Evolutionary conservation across 225 moss, liverwort and hornwort genomes (phyloP).

Genomic region (Takakia lepidozioides): DNA sequence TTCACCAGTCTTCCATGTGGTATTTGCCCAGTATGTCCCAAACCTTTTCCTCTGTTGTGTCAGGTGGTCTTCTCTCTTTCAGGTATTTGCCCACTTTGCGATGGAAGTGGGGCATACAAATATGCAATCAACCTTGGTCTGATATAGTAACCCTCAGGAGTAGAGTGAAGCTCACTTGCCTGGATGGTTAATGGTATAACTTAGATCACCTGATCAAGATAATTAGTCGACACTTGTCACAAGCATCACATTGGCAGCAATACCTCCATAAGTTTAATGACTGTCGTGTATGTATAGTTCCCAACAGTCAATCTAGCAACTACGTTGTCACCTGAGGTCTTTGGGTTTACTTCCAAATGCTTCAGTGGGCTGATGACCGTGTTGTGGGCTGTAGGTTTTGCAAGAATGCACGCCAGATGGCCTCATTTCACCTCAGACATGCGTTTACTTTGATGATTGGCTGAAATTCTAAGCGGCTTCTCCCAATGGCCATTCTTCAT

Average conservation of each 20-base stretch:
- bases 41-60: neutral
- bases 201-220: too few species aligned
- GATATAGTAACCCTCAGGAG: too few species aligned
- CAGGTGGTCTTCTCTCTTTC: neutral
- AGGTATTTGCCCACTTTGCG: too few species aligned
- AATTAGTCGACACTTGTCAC: neutral
- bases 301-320: too few species aligned
- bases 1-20: constrained; percentile 90
- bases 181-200: too few species aligned
- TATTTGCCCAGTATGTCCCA: constrained; percentile 62
- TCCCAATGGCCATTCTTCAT: too few species aligned
- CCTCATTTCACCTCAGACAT: constrained; percentile 82
- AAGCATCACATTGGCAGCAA: neutral
- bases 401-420: constrained; percentile 78
- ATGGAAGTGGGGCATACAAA: too few species aligned
- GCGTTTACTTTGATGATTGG: constrained; percentile 82
- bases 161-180: too few species aligned
- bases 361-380: neutral
- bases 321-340: too few species aligned
- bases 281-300: too few species aligned
- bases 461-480: constrained; percentile 50
- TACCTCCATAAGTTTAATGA: too few species aligned
- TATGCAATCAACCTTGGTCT: too few species aligned
- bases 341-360: neutral
- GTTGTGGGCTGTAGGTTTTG: constrained; percentile 53